A percentile compares a stretch with the other conserved stretches of the same genome.
Evolutionary conservation across 176 grass and related monocot genomes (phyloP).

Genomic region (Aegilops sharonensis): DNA sequence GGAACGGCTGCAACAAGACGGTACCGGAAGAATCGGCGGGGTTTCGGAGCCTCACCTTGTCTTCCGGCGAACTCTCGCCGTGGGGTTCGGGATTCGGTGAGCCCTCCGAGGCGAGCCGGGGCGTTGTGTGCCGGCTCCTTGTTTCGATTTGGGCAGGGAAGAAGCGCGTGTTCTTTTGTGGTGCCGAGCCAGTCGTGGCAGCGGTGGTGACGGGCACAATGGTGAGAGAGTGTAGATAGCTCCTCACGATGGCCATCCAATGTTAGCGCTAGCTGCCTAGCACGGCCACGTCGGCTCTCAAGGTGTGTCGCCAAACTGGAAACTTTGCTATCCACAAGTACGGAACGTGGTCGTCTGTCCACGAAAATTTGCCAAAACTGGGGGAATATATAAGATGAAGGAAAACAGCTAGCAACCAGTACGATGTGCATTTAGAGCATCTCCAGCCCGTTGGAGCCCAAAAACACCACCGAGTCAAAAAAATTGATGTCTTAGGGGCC

Average conservation of each 20-base stretch:
- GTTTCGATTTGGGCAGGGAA: constrained; percentile 1
- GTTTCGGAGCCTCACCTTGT: background rate
- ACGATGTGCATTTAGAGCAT: too few relatives aligned
- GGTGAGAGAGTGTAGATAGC: background rate
- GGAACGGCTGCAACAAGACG: background rate
- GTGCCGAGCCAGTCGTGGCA: background rate
- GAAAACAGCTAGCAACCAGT: background rate
- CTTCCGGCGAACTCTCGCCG: background rate
- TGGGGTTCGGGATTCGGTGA: background rate
- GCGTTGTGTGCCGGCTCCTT: background rate
- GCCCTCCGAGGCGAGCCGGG: background rate
- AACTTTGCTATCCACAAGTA: constrained; percentile 26
- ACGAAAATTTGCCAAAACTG: background rate
- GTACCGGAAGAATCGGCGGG: background rate
- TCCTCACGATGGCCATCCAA: constrained; percentile 3
- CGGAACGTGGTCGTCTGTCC: background rate
- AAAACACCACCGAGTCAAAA: too few relatives aligned
- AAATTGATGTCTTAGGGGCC: too few relatives aligned
- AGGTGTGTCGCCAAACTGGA: background rate
- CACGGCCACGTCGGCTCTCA: constrained; percentile 14
- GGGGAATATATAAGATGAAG: background rate
- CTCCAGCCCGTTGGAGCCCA: too few relatives aligned
- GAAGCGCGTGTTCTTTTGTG: background rate
- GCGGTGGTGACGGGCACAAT: background rate
- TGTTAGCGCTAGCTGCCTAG: background rate